Base-by-base conservation (phyloP, 2,329 filamentous ascomycete genomes). In the Cladobotryum mycophilum region DNA sequence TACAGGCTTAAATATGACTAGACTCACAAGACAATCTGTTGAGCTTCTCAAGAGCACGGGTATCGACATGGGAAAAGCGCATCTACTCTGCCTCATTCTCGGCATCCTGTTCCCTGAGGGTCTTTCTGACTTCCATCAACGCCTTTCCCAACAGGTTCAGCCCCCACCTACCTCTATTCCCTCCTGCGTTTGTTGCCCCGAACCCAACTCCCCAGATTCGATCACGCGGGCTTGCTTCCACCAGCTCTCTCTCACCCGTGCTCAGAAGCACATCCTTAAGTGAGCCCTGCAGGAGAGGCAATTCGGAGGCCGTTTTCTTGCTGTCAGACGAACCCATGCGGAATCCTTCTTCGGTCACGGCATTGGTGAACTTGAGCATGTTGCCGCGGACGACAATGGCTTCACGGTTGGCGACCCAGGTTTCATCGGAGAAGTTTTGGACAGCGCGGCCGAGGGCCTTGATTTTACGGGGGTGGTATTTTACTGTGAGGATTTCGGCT, bases 191-290 rank as follows among this genome's bases (percentile, higher is more conserved):
- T 15, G 66, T 68, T 7, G 73, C 76, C 2, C 60, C 67, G 58
- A 80, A 85, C 5, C 85, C 84, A 42, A 88, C 69, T 1, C 84
- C 84, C 85, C 84, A 88, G 48, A 86, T 76, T 5, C 71, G 61
- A 67, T 88, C 84, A 52, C 64, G 71, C 11, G 82, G 79, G 52
- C 75, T 75, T 33, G 81, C 81, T 67, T 85, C 83, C 2, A 86
- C 80, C 18, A 88, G 60, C 64, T 84, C 76, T 42, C 76, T 68
- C 5, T 80, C 74, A 0, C 78, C 81, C 1, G 85, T 87, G 7
- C 61, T 70, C 41, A 86, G 63, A 54, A 88, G 60, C 66, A 70
- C 63, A 25, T 63, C 66, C 45, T 64, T 69, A 56, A 86, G 61
- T 14, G 67, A 67, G 5, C 64, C 62, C 2, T 72, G 68, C 59